Percentiles rank a stretch among this genome's conserved stretches.
Evolutionary conservation across 2,329 filamentous ascomycete genomes (phyloP).

Genomic region (Cadophora luteo-olivacea): DNA sequence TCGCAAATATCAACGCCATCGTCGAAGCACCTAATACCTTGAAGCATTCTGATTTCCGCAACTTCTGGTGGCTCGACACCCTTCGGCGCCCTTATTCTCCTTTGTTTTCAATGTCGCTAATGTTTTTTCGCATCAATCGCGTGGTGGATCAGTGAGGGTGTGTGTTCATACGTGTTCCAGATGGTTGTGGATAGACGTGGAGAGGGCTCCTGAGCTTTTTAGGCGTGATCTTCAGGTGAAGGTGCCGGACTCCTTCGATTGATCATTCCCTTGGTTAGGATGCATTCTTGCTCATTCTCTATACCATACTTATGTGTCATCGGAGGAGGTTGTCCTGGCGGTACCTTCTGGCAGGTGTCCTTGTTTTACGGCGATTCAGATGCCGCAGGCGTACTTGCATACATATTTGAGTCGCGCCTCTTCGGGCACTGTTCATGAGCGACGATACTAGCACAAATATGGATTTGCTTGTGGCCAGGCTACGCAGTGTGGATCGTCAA

Average conservation of each 20-base stretch:
- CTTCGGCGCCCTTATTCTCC: slow-evolving; percentile 39
- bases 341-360: slow-evolving; percentile 33
- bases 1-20: slow-evolving; percentile 35
- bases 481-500: slow-evolving; percentile 35
- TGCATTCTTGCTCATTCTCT: slow-evolving; percentile 28
- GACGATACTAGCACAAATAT: slow-evolving; percentile 32
- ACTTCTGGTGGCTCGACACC: slow-evolving; percentile 35
- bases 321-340: slow-evolving; percentile 37
- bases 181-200: slow-evolving; percentile 35
- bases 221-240: slow-evolving; percentile 38
- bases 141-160: slow-evolving; percentile 26
- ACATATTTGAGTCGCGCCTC: slow-evolving; percentile 34
- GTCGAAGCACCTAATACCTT: slow-evolving; percentile 32
- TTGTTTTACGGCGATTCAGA: slow-evolving; percentile 37
- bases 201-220: slow-evolving; percentile 33
- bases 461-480: slow-evolving; percentile 41
- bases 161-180: slow-evolving; percentile 30
- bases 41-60: slow-evolving; percentile 27
- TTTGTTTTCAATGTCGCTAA: slow-evolving; percentile 45
- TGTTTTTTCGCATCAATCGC: slow-evolving; percentile 44
- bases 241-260: slow-evolving; percentile 41
- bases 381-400: slow-evolving; percentile 43
- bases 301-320: slow-evolving; percentile 36
- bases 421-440: slow-evolving; percentile 24
- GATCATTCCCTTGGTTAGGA: slow-evolving; percentile 40